Evolutionary conservation across 2,329 filamentous ascomycete species (phyloP), one percentile per base, ranked within the genome.

Genomic region (Pseudogymnoascus destructans): DNA sequence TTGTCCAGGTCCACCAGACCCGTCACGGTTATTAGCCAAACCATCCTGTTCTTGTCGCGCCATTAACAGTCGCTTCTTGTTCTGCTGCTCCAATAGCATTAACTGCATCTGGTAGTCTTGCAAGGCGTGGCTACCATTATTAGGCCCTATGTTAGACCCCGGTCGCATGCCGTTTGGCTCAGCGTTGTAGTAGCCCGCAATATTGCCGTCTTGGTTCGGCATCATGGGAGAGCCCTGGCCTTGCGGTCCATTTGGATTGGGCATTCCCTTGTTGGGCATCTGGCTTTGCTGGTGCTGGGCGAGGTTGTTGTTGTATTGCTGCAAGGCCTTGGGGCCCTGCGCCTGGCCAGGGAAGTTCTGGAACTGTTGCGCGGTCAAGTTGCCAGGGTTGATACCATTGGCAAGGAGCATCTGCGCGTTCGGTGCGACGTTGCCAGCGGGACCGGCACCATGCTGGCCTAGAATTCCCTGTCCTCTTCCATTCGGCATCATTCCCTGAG

Each of bases 21-120:
- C 69, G 55, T 67, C 74, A 21, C 66, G 62, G 38, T 74, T 74
- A 56, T 74, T 77, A 60, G 68, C 68, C 70, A 84, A 78, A 67
- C 74, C 81, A 62, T 91, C 88, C 70, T 92, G 87, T 68, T 79
- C 82, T 68, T 85, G 86, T 15, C 87, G 82, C 35, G 87, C 87
- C 86, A 90, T 89, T 76, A 90, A 83, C 55, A 92, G 76, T 15
- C 87, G 78, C 72, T 90, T 91, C 77, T 92, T 92, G 66, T 92
- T 92, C 72, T 92, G 87, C 71, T 92, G 87, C 72, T 92, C 87
- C 13, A 92, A 78, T 56, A 92, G 73, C 87, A 91, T 92, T 68
- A 92, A 74, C 70, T 92, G 87, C 87, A 91, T 91, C 73, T 92
- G 87, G 67, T 92, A 92, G 70, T 93, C 88, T 71, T 92, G 87